phyloP scores from a whole-genome alignment of 2,329 filamentous ascomycete genomes.

The Phaeophleospora eucalypticola region DNA sequence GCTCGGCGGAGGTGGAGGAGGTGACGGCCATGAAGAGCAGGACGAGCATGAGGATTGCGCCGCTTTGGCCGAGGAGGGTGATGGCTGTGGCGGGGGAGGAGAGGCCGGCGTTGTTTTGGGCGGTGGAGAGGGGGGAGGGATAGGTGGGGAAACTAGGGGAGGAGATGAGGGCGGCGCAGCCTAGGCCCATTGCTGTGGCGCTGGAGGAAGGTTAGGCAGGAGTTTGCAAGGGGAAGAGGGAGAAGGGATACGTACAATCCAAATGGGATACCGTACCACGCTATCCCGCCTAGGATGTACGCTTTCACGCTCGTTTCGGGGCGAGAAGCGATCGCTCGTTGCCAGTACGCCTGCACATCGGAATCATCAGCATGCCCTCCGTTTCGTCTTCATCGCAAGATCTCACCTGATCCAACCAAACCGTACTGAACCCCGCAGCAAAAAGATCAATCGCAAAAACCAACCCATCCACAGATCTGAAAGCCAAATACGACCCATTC shows the following conservation, averaged over 20 bases:
- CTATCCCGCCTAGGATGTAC: conserved; percentile 42
- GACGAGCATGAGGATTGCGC: conserved; percentile 30
- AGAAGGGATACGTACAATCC: conserved; percentile 21
- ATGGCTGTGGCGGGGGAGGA: conserved; percentile 30
- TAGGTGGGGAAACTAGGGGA: conserved; percentile 44
- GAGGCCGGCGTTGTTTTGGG: conserved; percentile 30
- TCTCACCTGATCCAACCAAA: conserved; percentile 30
- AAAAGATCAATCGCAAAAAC: conserved; percentile 39
- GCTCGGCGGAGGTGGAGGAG: conserved; percentile 35
- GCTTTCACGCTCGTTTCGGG: conserved; percentile 38
- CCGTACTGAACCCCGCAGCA: conserved; percentile 26
- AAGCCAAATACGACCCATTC: conserved; percentile 40
- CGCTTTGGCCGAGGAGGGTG: conserved; percentile 30
- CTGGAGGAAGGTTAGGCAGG: too few relatives aligned
- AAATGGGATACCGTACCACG: conserved; percentile 49
- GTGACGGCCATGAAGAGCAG: conserved; percentile 35
- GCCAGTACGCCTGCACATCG: conserved; percentile 44
- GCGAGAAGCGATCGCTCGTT: conserved; percentile 41
- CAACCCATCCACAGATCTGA: conserved; percentile 41
- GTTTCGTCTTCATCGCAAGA: not conserved
- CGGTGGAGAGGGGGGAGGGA: conserved; percentile 28
- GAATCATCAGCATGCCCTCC: too few relatives aligned
- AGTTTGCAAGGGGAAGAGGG: not conserved
- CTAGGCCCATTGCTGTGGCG: conserved; percentile 46
- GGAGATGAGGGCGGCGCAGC: conserved; percentile 42